phyloP scores from a whole-genome alignment of 768 basidiomycete genomes.

The Mycena metata region DNA sequence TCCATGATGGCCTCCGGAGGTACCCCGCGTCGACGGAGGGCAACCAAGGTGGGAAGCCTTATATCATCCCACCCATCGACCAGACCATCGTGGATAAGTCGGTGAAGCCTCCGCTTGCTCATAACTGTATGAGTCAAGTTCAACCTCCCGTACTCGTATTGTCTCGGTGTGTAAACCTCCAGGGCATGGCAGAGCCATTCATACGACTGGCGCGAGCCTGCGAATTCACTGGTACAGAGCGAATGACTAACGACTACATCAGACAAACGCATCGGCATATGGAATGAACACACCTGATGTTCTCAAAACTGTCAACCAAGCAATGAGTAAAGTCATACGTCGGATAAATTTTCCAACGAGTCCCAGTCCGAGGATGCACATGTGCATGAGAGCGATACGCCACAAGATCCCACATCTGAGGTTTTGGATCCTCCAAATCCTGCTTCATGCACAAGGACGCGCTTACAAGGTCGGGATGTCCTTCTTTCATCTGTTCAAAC shows the following conservation, averaged over 20 bases:
- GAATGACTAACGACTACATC: conserved; percentile 78
- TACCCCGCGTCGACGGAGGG: conserved; percentile 91
- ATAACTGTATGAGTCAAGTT: conserved; percentile 93
- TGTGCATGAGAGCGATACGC: conserved; percentile 94
- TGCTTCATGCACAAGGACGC: conserved; percentile 98
- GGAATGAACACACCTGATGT: conserved; percentile 85
- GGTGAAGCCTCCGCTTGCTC: conserved; percentile 94
- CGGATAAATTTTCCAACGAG: conserved; percentile 96
- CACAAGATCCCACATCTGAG: conserved; percentile 99
- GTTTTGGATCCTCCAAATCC: conserved; percentile 90
- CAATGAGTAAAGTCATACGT: conserved; percentile 99
- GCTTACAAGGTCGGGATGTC: conserved; percentile 89
- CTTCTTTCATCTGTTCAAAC: conserved; percentile 92
- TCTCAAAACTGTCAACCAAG: conserved; percentile 96
- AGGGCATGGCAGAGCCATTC: conserved; percentile 99
- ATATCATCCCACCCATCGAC: conserved; percentile 98
- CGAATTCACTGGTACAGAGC: conserved; percentile 95
- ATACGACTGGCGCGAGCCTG: conserved; percentile 94
- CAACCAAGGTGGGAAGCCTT: conserved; percentile 94
- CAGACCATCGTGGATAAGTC: conserved; percentile 84
- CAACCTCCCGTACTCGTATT: conserved; percentile 95
- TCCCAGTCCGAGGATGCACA: conserved; percentile 91
- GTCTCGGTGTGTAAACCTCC: conserved; percentile 94
- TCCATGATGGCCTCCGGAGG: conserved; percentile 94
- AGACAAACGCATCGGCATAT: not conserved